Base-by-base conservation (phyloP, 306 rosid genomes). In the Trichosanthes cucumerina region DNA sequence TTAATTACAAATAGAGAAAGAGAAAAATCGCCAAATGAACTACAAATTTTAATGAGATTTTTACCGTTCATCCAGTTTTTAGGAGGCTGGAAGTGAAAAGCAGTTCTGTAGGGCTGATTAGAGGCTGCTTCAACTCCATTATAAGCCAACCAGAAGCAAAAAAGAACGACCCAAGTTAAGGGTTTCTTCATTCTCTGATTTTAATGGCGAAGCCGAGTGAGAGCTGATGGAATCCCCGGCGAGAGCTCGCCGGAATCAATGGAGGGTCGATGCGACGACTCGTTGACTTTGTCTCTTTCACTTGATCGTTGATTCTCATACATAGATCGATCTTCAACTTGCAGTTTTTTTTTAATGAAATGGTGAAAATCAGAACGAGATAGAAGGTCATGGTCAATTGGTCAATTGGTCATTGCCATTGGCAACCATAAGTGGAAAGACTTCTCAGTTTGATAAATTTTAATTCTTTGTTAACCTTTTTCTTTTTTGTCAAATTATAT, bases 61-160 rank as follows among this genome's bases (percentile, higher is more conserved):
- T 9, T 65, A 81, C 91, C 91, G 74, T 88, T 88, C 83, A 88
- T 84, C 91, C 91, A 88, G 49, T 84, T 79, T 75, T 69, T 78
- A 47, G 77, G 83, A 79, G 91, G 91, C 60, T 81, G 88, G 75
- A 88, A 88, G 79, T 88, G 89, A 83, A 80, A 88, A n/a, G 86
- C 80, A 41, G 91, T 84, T 75, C 84, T 86, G 64, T 88, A 83
- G 72, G 86, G 83, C 77, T 82, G 84, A 66, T 79, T 39, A 63
- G 80, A 43, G 64, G 43, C 41, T 77, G 74, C 21, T 65, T 72
- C 70, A 78, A 72, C 16, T 54, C 66, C 81, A 75, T 80, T 13
- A 56, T 43, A 39, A 76, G 77, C 38, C 73, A 71, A 28, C 73
- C 23, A 80, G 34, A 80, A 57, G 79, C 49, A 46, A 19, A 72